These are phyloP conservation scores for Neurospora sp. DNA, from an alignment of 2,329 filamentous ascomycete genomes.

Conservation along the genomic window DNA sequence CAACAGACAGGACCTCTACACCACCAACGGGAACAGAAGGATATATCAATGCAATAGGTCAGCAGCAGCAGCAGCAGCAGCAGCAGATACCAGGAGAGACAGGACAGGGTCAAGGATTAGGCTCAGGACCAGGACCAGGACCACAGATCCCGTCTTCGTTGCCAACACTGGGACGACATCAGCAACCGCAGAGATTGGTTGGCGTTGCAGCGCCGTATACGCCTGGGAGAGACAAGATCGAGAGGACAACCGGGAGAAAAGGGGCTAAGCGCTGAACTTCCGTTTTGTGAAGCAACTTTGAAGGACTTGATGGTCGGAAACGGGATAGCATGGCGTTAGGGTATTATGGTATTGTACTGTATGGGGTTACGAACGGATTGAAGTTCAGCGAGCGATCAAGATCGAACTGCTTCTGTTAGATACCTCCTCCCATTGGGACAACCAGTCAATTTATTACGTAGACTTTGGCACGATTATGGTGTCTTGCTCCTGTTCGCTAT, in stretches of 20 bases:
- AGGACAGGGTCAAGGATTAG: neutral
- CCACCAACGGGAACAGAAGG: neutral
- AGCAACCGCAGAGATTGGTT: slow-evolving; percentile 33
- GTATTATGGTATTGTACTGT: neutral
- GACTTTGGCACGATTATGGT: neutral
- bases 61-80: neutral
- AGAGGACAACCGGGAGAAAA: slow-evolving; percentile 25
- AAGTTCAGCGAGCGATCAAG: neutral
- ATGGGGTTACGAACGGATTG: neutral
- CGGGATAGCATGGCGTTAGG: slow-evolving; percentile 10
- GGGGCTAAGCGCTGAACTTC: slow-evolving; percentile 12
- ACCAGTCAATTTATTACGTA: neutral
- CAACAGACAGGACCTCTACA: neutral
- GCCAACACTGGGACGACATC: slow-evolving; percentile 4
- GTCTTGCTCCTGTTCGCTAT: neutral
- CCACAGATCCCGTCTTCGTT: neutral
- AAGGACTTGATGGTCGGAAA: neutral
- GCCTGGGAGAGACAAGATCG: slow-evolving; percentile 40
- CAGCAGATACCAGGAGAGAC: neutral
- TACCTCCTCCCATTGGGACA: neutral
- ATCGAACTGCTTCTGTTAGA: neutral
- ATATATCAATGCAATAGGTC: neutral
- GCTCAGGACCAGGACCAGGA: neutral
- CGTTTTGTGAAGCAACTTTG: neutral
- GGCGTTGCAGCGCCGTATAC: slow-evolving; percentile 49